Percentiles rank a stretch among this genome's conserved stretches.
phyloP scores from a whole-genome alignment of 2,329 filamentous ascomycete species.

The Diaporthe destruens region DNA sequence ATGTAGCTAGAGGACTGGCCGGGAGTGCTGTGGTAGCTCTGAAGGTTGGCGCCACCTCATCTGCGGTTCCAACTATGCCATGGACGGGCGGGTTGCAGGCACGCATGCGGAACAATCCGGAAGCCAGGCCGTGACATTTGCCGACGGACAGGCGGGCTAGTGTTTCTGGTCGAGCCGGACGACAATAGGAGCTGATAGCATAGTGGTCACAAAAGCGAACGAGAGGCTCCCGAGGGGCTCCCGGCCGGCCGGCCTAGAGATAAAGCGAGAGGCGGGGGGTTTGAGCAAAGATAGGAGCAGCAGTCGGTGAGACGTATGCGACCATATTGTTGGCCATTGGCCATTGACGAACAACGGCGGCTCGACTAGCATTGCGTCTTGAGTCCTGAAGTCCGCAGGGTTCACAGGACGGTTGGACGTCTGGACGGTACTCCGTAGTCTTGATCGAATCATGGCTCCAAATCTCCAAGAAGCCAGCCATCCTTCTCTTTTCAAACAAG shows the following conservation, averaged over 20 bases:
- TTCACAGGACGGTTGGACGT: background rate
- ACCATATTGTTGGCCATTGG: background rate
- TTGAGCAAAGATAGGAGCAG: conserved; percentile 20
- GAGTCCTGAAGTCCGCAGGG: conserved; percentile 8
- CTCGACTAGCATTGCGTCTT: background rate
- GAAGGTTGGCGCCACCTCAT: conserved; percentile 9
- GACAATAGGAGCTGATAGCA: conserved; percentile 1
- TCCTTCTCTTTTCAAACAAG: background rate
- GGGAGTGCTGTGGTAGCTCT: conserved; percentile 27
- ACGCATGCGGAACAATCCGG: conserved; percentile 27
- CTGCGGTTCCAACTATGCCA: conserved; percentile 21
- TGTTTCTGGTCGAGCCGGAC: conserved; percentile 18
- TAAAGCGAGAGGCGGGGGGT: conserved; percentile 2
- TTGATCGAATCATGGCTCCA: conserved; percentile 19
- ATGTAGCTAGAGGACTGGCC: conserved; percentile 36
- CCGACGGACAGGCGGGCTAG: conserved; percentile 23
- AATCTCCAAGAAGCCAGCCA: conserved; percentile 1
- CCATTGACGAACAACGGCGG: background rate
- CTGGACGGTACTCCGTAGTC: conserved; percentile 23
- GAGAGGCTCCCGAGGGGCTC: conserved; percentile 5
- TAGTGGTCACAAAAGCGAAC: background rate
- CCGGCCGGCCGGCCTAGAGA: conserved; percentile 11
- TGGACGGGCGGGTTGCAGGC: conserved; percentile 10
- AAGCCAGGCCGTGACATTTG: conserved; percentile 29
- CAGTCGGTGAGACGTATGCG: background rate